These are phyloP conservation scores for Capsella bursapastoris DNA, from an alignment of 345 rosid genomes.

Conservation along the genomic window DNA sequence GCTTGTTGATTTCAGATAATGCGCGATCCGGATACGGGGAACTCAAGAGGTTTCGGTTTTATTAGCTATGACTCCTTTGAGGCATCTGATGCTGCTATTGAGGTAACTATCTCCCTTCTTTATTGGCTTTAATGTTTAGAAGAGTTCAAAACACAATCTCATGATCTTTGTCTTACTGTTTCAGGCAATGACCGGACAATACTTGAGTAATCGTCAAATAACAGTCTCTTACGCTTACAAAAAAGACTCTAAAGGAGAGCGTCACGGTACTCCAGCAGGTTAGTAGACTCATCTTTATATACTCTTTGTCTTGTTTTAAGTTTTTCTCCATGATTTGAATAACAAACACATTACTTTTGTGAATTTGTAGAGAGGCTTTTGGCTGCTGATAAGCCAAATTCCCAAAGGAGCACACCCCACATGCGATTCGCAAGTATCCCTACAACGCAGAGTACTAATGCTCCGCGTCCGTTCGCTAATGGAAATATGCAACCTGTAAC, in stretches of 20 bases:
- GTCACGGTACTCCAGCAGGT: conserved; percentile 98
- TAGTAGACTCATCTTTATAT: conserved; percentile 36
- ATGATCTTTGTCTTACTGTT: background rate
- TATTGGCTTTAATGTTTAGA: no score
- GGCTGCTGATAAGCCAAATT: conserved; percentile 57
- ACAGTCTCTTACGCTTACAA: conserved; percentile 95
- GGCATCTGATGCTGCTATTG: background rate
- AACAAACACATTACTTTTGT: conserved; percentile 14
- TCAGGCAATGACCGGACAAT: background rate
- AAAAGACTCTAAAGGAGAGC: conserved; percentile 98
- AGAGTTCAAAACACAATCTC: no score
- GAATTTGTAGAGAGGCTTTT: conserved; percentile 79
- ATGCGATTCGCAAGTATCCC: conserved; percentile 93
- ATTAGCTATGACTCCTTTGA: background rate
- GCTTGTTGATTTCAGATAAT: background rate
- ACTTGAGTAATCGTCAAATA: conserved; percentile 74
- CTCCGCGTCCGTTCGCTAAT: conserved; percentile 74
- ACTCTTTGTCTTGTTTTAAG: background rate
- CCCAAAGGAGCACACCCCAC: conserved; percentile 90
- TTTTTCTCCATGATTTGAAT: background rate
- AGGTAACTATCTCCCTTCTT: background rate
- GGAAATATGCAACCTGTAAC: conserved; percentile 57
- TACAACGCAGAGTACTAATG: conserved; percentile 56
- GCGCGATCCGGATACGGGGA: background rate
- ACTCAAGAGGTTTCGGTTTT: background rate